Evolutionary conservation across 495 filamentous ascomycete genomes (phyloP), one percentile per base, ranked within the genome.

Genomic region (Tuber calosporum): DNA sequence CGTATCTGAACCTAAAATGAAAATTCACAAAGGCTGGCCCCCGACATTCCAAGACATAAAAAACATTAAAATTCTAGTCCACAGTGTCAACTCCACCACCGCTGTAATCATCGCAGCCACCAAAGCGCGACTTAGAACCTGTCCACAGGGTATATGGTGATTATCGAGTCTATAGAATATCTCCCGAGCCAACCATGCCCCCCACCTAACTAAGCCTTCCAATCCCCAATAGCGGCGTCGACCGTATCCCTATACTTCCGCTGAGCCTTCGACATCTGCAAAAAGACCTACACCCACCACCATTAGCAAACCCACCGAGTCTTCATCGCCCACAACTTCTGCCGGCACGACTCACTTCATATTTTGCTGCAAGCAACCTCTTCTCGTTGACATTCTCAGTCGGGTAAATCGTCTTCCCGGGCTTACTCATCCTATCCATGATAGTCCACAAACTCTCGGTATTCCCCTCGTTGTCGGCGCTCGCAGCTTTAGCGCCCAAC

Each of bases 361-460:
- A 99, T 85, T 99, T 99, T 38, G 88, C 89, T 75, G 87, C 83
- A 71, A 99, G 83, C 73, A 99, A 83, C 79, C 88, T 90, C 86
- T 90, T 93, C 85, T 94, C 90, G 40, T 87, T 88, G 67, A 77
- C 78, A 80, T 96, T 88, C 34, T 84, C 87, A 0, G 87, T 88
- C 22, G 94, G 92, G 83, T 88, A 84, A 4, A 97, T 89, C 72
- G 91, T 87, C 81, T 88, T 91, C n/a, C 95, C 94, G 37, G 92
- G 90, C 84, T 97, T 97, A 83, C 89, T 94, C 91, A 97, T 97
- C 43, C 93, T 89, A 83, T 95, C 91, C 95, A 99, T 99, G 79
- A 99, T 97, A 71, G 88, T 86, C 95, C 94, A 99, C 73, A 99
- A 84, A 62, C 89, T 87, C 84, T 97, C 94, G 1, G 90, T 93